Conservation (phyloP, 768 basidiomycete genomes). For the Collybia sordida region DNA sequence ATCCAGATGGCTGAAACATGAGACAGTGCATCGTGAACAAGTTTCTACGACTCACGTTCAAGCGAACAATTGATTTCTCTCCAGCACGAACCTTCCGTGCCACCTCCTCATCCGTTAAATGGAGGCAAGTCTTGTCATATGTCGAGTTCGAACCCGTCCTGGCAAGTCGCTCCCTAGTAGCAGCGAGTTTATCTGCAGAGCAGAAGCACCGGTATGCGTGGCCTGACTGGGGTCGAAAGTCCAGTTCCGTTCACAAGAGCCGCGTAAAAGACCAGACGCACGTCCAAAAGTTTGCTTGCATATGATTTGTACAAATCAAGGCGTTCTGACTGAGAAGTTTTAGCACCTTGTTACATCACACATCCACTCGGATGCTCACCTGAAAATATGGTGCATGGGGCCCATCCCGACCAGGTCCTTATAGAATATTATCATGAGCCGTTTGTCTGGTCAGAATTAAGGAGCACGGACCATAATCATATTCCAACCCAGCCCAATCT, state of each 20-base stretch:
- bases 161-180: slow-evolving; percentile 68
- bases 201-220: slow-evolving; percentile 97
- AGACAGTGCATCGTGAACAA: neutral
- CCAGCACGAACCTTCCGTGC: slow-evolving; percentile 70
- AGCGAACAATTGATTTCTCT: slow-evolving; percentile 78
- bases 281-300: slow-evolving; percentile 73
- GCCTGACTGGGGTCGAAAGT: slow-evolving; percentile 52
- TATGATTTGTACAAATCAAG: slow-evolving; percentile 81
- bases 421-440: neutral
- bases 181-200: slow-evolving; percentile 64
- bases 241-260: neutral
- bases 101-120: slow-evolving; percentile 85
- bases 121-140: slow-evolving; percentile 88
- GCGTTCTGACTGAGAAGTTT: slow-evolving; percentile 73
- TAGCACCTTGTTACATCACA: slow-evolving; percentile 5
- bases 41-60: slow-evolving; percentile 62
- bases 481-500: slow-evolving; percentile 89
- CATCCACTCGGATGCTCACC: slow-evolving; percentile 37
- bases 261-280: slow-evolving; percentile 28
- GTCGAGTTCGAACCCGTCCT: slow-evolving; percentile 72
- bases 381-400: slow-evolving; percentile 87
- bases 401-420: slow-evolving; percentile 79
- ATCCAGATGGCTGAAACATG: neutral
- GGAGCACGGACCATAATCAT: slow-evolving; percentile 75
- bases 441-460: neutral